phyloP scores from a whole-genome alignment of 352 stramenopile species.

The Thraustotheca clavata region DNA sequence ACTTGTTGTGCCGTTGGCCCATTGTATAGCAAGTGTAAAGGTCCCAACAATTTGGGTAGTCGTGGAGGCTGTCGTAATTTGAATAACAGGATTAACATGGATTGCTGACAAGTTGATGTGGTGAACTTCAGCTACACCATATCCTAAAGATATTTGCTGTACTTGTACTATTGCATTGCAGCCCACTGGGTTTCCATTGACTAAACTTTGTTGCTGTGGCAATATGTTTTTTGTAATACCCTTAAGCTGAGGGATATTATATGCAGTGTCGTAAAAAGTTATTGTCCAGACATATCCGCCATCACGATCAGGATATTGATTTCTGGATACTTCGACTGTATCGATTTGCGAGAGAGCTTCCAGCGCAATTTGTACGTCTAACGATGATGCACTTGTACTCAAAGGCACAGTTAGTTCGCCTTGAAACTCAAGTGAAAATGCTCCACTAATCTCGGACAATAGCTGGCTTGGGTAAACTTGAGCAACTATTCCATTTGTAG shows the following conservation, averaged over 20 bases:
- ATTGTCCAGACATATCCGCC: slow-evolving; percentile 27
- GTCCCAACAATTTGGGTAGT: slow-evolving; percentile 11
- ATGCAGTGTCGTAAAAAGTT: slow-evolving; percentile 32
- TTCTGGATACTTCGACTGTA: slow-evolving; percentile 22
- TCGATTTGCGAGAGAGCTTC: slow-evolving; percentile 27
- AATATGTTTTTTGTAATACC: slow-evolving; percentile 11
- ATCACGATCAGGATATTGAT: background rate
- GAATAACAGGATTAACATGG: slow-evolving; percentile 27
- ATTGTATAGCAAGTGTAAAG: slow-evolving; percentile 28
- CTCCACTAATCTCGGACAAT: slow-evolving; percentile 5
- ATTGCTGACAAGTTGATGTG: slow-evolving; percentile 24
- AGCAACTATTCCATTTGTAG: background rate
- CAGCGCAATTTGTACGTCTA: slow-evolving; percentile 30
- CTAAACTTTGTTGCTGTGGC: background rate
- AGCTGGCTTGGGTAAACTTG: background rate
- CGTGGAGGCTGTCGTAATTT: slow-evolving; percentile 11
- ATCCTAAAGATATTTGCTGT: slow-evolving; percentile 23
- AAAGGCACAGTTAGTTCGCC: slow-evolving; percentile 16
- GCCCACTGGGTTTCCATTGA: background rate
- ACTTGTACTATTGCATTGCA: slow-evolving; percentile 16
- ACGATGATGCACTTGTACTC: background rate
- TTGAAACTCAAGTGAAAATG: slow-evolving; percentile 28
- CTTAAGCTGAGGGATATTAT: slow-evolving; percentile 26
- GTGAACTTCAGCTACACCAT: slow-evolving; percentile 26
- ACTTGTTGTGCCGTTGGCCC: background rate